A percentile compares a stretch with the other conserved stretches of the same genome.
These are phyloP conservation scores for Niebla homalea DNA, from an alignment of 495 filamentous ascomycete species.

Conservation along the genomic window DNA sequence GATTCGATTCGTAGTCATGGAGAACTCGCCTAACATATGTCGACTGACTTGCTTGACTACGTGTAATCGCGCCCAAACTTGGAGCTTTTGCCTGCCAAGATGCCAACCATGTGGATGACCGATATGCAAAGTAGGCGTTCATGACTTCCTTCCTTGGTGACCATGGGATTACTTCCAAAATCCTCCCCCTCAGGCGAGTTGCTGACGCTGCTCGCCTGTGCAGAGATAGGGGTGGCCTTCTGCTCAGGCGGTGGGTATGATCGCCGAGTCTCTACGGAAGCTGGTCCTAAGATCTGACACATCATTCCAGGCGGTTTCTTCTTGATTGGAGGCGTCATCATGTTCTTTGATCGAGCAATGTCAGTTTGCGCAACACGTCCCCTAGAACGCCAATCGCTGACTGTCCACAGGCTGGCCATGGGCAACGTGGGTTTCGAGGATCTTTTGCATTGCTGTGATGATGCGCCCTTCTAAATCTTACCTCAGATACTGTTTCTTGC, in stretches of 20 bases:
- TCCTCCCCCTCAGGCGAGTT: not conserved
- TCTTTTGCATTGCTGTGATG: not conserved
- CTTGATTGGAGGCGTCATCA: conserved; percentile 77
- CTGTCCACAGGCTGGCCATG: conserved; percentile 55
- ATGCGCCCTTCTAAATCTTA: not conserved
- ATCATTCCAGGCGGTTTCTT: conserved; percentile 66
- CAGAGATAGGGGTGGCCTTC: conserved; percentile 92
- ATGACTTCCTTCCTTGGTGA: not conserved
- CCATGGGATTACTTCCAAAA: not conserved
- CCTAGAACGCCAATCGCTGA: not conserved
- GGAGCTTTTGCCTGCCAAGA: conserved; percentile 12
- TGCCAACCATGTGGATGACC: conserved; percentile 85
- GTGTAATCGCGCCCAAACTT: no score
- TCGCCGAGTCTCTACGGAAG: conserved; percentile 1
- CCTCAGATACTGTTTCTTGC: conserved; percentile 89
- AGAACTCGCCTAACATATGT: no score
- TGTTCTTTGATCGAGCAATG: conserved; percentile 98
- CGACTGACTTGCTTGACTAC: no score
- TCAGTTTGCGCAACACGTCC: conserved; percentile 24
- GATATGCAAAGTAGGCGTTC: conserved; percentile 70
- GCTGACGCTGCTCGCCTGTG: conserved; percentile 1
- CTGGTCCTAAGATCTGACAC: conserved; percentile 11
- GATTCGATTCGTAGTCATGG: no score
- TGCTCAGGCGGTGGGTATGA: conserved; percentile 77
- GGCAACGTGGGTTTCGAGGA: conserved; percentile 49